A percentile compares a stretch with the other conserved stretches of the same genome.
Conservation (phyloP, 352 stramenopile genomes). For the Aphanomyces cochlioides region DNA sequence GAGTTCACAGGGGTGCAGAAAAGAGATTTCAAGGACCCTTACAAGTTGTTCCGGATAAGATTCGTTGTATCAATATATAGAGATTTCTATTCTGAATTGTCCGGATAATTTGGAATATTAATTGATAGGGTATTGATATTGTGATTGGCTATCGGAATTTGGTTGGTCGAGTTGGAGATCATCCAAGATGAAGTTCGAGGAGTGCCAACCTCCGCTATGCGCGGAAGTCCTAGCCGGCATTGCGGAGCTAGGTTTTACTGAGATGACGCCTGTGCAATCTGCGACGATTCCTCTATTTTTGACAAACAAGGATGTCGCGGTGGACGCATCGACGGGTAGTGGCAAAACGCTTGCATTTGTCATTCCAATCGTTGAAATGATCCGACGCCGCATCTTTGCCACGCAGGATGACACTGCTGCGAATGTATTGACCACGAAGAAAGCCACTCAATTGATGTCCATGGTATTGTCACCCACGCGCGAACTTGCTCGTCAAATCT, state of each 20-base stretch:
- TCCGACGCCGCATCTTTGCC: constrained; percentile 41
- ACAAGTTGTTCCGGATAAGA: too few species aligned
- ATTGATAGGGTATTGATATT: not conserved
- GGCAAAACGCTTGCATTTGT: constrained; percentile 96
- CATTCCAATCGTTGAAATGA: constrained; percentile 90
- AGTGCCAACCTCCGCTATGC: constrained; percentile 77
- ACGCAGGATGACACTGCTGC: constrained; percentile 54
- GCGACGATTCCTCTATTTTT: constrained; percentile 91
- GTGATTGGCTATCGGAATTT: not conserved
- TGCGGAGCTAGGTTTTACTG: constrained; percentile 75
- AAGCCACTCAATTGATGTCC: constrained; percentile 64
- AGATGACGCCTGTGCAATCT: constrained; percentile 91
- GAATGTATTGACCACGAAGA: constrained; percentile 49
- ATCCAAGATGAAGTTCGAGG: constrained; percentile 67
- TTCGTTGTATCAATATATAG: too few species aligned
- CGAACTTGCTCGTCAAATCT: constrained; percentile 85
- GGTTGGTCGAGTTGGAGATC: not conserved
- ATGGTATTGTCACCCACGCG: constrained; percentile 88
- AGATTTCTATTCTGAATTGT: too few species aligned
- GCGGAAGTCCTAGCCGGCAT: constrained; percentile 65
- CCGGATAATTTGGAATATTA: too few species aligned
- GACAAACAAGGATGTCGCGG: constrained; percentile 91
- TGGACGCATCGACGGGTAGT: constrained; percentile 92
- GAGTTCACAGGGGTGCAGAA: too few species aligned
- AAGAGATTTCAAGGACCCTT: too few species aligned